Evolutionary conservation across 495 filamentous ascomycete genomes (phyloP).

Genomic region (Parathielavia appendiculata): DNA sequence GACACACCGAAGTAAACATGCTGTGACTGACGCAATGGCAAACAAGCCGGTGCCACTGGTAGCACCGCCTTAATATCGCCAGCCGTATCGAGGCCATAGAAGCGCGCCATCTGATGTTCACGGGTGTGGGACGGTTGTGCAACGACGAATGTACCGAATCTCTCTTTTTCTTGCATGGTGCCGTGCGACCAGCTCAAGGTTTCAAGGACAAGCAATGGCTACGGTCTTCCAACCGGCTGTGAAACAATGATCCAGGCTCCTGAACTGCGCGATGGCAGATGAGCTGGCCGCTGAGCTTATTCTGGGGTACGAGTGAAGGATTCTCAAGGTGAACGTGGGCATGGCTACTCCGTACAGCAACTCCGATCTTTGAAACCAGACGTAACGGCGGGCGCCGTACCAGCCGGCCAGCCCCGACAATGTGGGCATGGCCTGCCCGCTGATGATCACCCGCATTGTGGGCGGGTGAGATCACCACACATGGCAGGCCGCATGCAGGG

Average conservation of each 20-base stretch:
- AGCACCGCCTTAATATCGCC: too few relatives aligned
- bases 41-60: too few relatives aligned
- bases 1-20: background rate
- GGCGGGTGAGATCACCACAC: background rate
- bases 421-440: background rate
- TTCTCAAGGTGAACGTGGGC: background rate
- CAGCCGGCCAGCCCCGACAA: conserved; percentile 3
- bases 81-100: background rate
- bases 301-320: too few relatives aligned
- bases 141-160: background rate
- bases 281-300: too few relatives aligned
- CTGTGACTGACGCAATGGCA: background rate
- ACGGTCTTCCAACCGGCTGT: background rate
- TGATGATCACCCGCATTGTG: background rate
- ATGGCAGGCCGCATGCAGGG: background rate
- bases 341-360: background rate
- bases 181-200: background rate
- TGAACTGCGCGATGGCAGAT: too few relatives aligned
- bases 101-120: background rate
- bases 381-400: conserved; percentile 1
- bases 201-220: background rate
- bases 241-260: background rate
- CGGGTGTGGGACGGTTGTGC: background rate
- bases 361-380: background rate
- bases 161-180: background rate